Conservation (phyloP, 306 rosid species). For the Lagenaria siceraria region DNA sequence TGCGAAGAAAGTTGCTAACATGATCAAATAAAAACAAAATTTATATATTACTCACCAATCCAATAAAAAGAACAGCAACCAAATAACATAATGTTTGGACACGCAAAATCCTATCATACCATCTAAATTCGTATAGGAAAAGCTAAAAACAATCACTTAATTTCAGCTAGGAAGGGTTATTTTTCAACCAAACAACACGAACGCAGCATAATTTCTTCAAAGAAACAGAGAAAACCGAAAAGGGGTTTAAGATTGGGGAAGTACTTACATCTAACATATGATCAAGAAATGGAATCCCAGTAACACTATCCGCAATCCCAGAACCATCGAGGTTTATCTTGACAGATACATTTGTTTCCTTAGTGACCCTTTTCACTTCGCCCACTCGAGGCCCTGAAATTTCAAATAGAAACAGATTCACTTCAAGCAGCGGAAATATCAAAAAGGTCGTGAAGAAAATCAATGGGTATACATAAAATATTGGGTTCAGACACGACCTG, state of each 20-base stretch:
- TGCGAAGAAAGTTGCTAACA: slow-evolving; percentile 85
- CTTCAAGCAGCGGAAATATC: not conserved
- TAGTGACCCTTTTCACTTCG: slow-evolving; percentile 78
- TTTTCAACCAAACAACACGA: not conserved
- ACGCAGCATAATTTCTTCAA: not conserved
- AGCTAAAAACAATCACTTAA: not conserved
- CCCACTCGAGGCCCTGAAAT: slow-evolving; percentile 63
- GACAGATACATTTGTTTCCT: slow-evolving; percentile 73
- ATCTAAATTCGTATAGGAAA: not conserved
- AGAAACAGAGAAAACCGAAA: not conserved
- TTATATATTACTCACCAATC: not conserved
- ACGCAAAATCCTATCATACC: not conserved
- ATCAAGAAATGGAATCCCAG: slow-evolving; percentile 94
- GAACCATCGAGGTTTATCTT: slow-evolving; percentile 81
- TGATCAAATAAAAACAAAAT: not conserved
- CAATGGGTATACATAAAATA: not conserved
- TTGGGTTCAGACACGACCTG: slow-evolving; percentile 28
- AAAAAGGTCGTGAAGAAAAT: not conserved
- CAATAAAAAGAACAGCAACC: not conserved
- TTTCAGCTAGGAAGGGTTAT: not conserved
- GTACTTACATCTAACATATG: slow-evolving; percentile 89
- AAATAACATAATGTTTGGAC: not conserved
- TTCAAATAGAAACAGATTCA: not conserved
- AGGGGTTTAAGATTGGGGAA: not conserved
- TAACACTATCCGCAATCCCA: slow-evolving; percentile 57